Evolutionary conservation across 2,329 filamentous ascomycete species (phyloP), one percentile per base, ranked within the genome.

Genomic region (Pestalotiopsis sp.): DNA sequence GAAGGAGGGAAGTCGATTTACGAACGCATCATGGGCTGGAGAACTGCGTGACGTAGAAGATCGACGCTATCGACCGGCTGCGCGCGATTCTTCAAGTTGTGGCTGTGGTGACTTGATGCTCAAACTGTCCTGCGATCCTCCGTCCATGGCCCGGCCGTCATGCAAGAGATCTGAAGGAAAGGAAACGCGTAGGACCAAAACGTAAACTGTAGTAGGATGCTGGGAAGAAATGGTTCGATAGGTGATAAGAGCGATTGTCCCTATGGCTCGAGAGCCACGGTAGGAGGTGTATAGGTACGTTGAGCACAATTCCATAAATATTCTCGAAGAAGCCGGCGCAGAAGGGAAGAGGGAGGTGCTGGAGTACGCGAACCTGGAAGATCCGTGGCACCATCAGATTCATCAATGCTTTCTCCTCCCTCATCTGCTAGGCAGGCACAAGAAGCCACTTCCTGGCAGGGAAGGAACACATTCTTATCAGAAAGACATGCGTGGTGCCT

Each of bases 11-110:
- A 49, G 66, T 56, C 66, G 66, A 57, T 39, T 67, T 14, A 58
- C 31, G 23, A 39, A 12, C 20, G n/a, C 66, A 57, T 78, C 76
- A 71, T 78, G 70, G 67, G 69, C 72, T 61, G 73, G 75, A 68
- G 77, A 73, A 68, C 72, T 74, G 67, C 69, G 72, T 23, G 62
- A 31, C 69, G 68, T 25, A 36, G 63, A 66, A 23, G 65, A 45
- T 39, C 61, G 72, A 49, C 68, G 69, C 75, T 76, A 76, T 72
- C 71, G 70, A 72, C 66, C 69, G 58, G 68, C 64, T n/a, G 31
- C 57, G 60, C 45, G 69, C 70, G 74, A 36, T 12, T 64, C 68
- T 63, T 72, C 57, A 23, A 17, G 57, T 61, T 65, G 36, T 20
- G 17, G 57, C 59, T 65, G 36, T 69, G 58, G 67, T 23, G 69